These are phyloP conservation scores for Colletotrichum sp. DNA, from an alignment of 2,329 filamentous ascomycete genomes.

Conservation along the genomic window DNA sequence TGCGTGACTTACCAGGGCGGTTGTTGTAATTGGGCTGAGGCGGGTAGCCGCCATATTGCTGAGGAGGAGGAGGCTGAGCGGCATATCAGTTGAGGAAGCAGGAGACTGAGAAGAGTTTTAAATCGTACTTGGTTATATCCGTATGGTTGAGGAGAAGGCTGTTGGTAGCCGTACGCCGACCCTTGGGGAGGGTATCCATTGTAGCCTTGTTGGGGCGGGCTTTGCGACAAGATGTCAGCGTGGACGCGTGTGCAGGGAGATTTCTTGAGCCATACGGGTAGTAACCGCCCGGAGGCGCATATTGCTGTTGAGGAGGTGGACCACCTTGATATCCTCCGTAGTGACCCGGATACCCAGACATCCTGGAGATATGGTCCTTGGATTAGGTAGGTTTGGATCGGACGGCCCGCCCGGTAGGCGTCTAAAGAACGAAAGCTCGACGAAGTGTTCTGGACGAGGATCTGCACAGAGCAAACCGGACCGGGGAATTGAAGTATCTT, in stretches of 20 bases:
- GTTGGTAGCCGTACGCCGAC: slow-evolving; percentile 50
- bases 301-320: slow-evolving; percentile 38
- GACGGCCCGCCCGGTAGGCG: not conserved
- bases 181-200: slow-evolving; percentile 49
- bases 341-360: slow-evolving; percentile 68
- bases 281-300: slow-evolving; percentile 47
- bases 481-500: not conserved
- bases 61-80: slow-evolving; percentile 40
- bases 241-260: slow-evolving; percentile 27
- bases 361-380: slow-evolving; percentile 32
- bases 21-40: slow-evolving; percentile 53
- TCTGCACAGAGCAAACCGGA: not conserved
- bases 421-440: not conserved
- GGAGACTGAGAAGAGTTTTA: not conserved
- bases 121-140: slow-evolving; percentile 46
- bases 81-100: slow-evolving; percentile 22
- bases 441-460: not conserved
- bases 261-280: slow-evolving; percentile 53
- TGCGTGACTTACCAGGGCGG: slow-evolving; percentile 48
- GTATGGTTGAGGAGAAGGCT: slow-evolving; percentile 54
- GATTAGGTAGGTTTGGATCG: not conserved
- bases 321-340: slow-evolving; percentile 49
- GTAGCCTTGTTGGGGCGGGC: slow-evolving; percentile 51
- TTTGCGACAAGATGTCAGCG: slow-evolving; percentile 27
- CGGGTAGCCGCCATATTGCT: slow-evolving; percentile 48